Evolutionary conservation across 1,139 yeast genomes (phyloP).

Genomic region (Eremothecium gossypii): DNA sequence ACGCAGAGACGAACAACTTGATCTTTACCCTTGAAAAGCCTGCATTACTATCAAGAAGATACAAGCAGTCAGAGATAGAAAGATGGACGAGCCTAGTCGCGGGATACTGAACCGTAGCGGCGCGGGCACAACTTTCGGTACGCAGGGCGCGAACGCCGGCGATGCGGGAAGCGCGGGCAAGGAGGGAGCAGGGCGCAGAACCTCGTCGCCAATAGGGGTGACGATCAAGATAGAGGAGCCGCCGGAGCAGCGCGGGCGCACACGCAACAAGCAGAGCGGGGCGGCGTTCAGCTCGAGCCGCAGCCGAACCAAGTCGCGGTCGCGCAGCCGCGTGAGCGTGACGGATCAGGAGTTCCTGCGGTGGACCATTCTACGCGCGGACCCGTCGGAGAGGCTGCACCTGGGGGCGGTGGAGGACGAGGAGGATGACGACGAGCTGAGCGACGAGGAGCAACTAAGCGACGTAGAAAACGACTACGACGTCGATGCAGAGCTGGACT

Average conservation of each 20-base stretch:
- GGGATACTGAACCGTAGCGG: slow-evolving; percentile 6
- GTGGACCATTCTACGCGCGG: slow-evolving; percentile 28
- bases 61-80: not conserved
- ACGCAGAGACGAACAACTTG: too few relatives aligned
- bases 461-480: slow-evolving; percentile 33
- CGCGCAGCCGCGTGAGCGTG: slow-evolving; percentile 19
- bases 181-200: slow-evolving; percentile 1
- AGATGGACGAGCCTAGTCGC: slow-evolving; percentile 8
- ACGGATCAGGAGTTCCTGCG: slow-evolving; percentile 26
- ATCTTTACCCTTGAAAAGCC: too few relatives aligned
- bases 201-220: slow-evolving; percentile 2
- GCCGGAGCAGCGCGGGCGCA: slow-evolving; percentile 22
- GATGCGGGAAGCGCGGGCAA: not conserved
- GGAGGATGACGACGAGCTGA: slow-evolving; percentile 29
- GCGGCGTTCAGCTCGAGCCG: slow-evolving; percentile 5
- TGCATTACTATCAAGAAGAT: too few relatives aligned
- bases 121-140: not conserved
- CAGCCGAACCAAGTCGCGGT: slow-evolving; percentile 14
- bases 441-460: slow-evolving; percentile 31
- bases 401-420: slow-evolving; percentile 16
- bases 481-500: slow-evolving; percentile 26
- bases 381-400: slow-evolving; percentile 44
- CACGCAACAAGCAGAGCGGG: slow-evolving; percentile 20
- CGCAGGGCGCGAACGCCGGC: not conserved
- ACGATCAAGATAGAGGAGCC: slow-evolving; percentile 7